Evolutionary conservation across 768 basidiomycete genomes (phyloP).

Genomic region (Psilocybe cubensis): DNA sequence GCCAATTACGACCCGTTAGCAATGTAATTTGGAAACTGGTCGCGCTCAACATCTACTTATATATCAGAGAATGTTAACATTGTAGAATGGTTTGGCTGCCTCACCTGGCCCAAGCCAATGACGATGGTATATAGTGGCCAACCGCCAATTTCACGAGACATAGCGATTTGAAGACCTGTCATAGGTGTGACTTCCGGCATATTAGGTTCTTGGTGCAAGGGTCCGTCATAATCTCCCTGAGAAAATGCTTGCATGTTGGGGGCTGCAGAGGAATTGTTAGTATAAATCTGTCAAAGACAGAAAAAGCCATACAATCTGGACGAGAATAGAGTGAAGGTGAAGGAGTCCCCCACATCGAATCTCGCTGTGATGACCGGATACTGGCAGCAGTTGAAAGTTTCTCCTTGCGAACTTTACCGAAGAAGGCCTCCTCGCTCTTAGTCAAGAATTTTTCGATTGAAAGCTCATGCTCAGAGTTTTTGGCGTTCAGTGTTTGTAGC

Average conservation of each 20-base stretch:
- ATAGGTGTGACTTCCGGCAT: slow-evolving; percentile 72
- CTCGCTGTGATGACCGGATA: slow-evolving; percentile 75
- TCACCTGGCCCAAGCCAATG: slow-evolving; percentile 80
- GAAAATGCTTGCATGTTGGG: slow-evolving; percentile 57
- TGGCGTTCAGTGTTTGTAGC: slow-evolving; percentile 73
- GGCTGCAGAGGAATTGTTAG: slow-evolving; percentile 29
- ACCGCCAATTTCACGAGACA: slow-evolving; percentile 77
- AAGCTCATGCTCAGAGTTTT: slow-evolving; percentile 89
- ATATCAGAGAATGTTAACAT: slow-evolving; percentile 11
- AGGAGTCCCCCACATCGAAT: slow-evolving; percentile 81
- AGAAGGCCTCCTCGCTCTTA: slow-evolving; percentile 94
- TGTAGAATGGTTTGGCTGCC: slow-evolving; percentile 16
- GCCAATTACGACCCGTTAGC: slow-evolving; percentile 84
- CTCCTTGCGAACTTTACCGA: slow-evolving; percentile 87
- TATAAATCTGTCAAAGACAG: background rate
- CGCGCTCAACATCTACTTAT: slow-evolving; percentile 74
- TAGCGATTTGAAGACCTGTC: slow-evolving; percentile 82
- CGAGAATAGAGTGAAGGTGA: slow-evolving; percentile 69
- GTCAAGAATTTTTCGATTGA: slow-evolving; percentile 91
- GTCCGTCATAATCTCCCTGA: slow-evolving; percentile 45
- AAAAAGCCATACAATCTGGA: slow-evolving; percentile 63
- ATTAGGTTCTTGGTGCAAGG: slow-evolving; percentile 49
- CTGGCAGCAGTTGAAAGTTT: slow-evolving; percentile 85
- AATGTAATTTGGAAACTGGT: slow-evolving; percentile 96
- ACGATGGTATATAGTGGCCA: slow-evolving; percentile 95